Base-by-base conservation (phyloP, 225 moss, liverwort and hornwort genomes). In the Straminergon stramineum region DNA sequence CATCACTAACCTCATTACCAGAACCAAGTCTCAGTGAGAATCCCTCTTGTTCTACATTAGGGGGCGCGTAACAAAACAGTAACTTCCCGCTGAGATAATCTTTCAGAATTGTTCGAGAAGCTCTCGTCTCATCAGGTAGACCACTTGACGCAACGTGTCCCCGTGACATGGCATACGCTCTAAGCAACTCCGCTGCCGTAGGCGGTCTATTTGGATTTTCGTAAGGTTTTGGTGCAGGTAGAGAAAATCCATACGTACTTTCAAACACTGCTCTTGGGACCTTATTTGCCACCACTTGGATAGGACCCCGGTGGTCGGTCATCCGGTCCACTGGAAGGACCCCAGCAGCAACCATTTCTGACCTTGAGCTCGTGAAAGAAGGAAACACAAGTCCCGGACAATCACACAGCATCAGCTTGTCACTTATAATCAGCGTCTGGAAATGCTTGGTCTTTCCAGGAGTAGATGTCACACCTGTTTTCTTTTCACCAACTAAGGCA, bases 391-490 rank as follows among this genome's bases (percentile, higher is more conserved):
- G 94, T 77, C 96, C 97, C 31, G 99, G 97, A 86, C 99, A 99
- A 88, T 99, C 99, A 85, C 99, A 99, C 66, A 99, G 91, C 95
- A 92, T 99, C 60, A 99, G 92, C 88, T 96, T 94, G 31, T 99
- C 99, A 79, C 87, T 97, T 84, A 99, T 97, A 31, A 97, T 99
- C 30, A 99, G 94, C 22, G 97, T 99, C 88, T 99, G 99, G 74
- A 99, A 99, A 91, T 99, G 99, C 87, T 99, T 97, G 7, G 99
- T 97, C 91, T 99, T 99, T 70, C 99, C 99, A 34, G 97, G 99
- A 80, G 99, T 99, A 20, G 99, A 96, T 35, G 99, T 99, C 37
- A 99, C 99, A 37, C 99, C 99, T 67, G 99, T 99, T 91, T 96
- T 97, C 93, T 99, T 99, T 87, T 95, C 94, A 55, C 99, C 99